Conservation (phyloP, 1,139 yeast genomes). For the Blastobotrys elegans region DNA sequence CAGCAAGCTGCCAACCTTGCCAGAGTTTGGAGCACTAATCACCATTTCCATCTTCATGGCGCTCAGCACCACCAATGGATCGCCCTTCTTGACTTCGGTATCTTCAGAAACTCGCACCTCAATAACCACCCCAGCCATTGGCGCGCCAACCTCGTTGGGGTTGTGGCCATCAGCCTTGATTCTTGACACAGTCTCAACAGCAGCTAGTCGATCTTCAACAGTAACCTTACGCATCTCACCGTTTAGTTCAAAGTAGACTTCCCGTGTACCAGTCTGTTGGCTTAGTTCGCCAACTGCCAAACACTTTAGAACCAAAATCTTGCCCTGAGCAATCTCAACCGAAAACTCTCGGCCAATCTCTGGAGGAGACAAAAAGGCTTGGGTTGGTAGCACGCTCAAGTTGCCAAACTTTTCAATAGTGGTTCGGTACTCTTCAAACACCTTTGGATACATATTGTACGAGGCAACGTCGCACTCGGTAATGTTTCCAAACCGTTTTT, state of each 20-base stretch:
- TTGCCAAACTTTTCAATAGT: slow-evolving; percentile 80
- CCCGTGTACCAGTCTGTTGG: slow-evolving; percentile 82
- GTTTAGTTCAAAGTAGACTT: slow-evolving; percentile 94
- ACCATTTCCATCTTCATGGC: slow-evolving; percentile 99
- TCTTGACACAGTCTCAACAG: slow-evolving; percentile 78
- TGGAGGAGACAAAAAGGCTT: slow-evolving; percentile 82
- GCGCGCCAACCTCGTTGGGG: slow-evolving; percentile 95
- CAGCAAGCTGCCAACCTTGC: slow-evolving; percentile 68
- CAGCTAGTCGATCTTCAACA: slow-evolving; percentile 80
- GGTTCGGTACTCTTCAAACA: slow-evolving; percentile 80
- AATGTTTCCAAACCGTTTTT: slow-evolving; percentile 45
- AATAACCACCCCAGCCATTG: slow-evolving; percentile 98
- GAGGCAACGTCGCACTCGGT: slow-evolving; percentile 89
- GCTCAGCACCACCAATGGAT: slow-evolving; percentile 86
- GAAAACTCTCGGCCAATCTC: slow-evolving; percentile 81
- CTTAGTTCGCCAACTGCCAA: slow-evolving; percentile 91
- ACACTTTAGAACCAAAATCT: slow-evolving; percentile 82
- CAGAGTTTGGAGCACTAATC: slow-evolving; percentile 84
- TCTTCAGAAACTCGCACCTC: slow-evolving; percentile 90
- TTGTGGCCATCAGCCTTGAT: slow-evolving; percentile 85
- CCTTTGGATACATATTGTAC: slow-evolving; percentile 97
- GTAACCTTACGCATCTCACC: slow-evolving; percentile 98
- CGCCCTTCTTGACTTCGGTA: slow-evolving; percentile 90
- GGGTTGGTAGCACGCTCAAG: slow-evolving; percentile 87
- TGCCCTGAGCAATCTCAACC: slow-evolving; percentile 92